Conservation (phyloP, 2,329 filamentous ascomycete genomes). For the Hypomyces perniciosus region DNA sequence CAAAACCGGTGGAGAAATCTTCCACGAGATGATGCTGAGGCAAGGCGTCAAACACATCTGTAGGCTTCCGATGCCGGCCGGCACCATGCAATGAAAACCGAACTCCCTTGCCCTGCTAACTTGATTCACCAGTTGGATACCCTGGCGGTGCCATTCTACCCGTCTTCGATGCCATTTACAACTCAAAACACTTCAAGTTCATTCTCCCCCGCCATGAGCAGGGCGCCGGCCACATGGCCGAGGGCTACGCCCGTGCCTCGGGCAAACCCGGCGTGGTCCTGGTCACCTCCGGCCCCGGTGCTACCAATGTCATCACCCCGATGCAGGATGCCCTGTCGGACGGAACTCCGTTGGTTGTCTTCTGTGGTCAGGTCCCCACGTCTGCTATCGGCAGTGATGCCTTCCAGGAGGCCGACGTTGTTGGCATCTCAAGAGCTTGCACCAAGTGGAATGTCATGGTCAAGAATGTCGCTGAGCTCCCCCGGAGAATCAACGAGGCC, state of each 20-base stretch:
- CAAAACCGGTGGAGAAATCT: constrained; percentile 88
- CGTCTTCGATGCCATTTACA: constrained; percentile 98
- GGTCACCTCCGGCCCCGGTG: constrained; percentile 92
- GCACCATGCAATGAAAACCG: too few relatives aligned
- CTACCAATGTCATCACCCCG: constrained; percentile 92
- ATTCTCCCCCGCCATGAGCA: constrained; percentile 88
- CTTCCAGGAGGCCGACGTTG: constrained; percentile 93
- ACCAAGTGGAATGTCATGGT: constrained; percentile 99
- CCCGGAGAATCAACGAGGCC: constrained; percentile 90
- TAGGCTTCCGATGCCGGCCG: constrained; percentile 38
- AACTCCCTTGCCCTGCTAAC: constrained; percentile 16
- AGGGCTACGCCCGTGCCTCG: constrained; percentile 93
- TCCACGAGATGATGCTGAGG: constrained; percentile 96
- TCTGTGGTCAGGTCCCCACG: constrained; percentile 88
- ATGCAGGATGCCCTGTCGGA: constrained; percentile 96
- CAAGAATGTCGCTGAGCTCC: constrained; percentile 88
- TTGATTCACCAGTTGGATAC: constrained; percentile 60
- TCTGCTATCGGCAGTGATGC: constrained; percentile 88
- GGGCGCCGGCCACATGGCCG: constrained; percentile 96
- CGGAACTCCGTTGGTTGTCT: constrained; percentile 92
- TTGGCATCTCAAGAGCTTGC: constrained; percentile 90
- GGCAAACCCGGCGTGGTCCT: constrained; percentile 93
- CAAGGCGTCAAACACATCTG: constrained; percentile 90
- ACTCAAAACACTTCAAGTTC: constrained; percentile 94
- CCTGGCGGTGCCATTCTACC: constrained; percentile 94